Evolutionary conservation across 139 green algal species (phyloP).

Genomic region (Nannochloris sp.): DNA sequence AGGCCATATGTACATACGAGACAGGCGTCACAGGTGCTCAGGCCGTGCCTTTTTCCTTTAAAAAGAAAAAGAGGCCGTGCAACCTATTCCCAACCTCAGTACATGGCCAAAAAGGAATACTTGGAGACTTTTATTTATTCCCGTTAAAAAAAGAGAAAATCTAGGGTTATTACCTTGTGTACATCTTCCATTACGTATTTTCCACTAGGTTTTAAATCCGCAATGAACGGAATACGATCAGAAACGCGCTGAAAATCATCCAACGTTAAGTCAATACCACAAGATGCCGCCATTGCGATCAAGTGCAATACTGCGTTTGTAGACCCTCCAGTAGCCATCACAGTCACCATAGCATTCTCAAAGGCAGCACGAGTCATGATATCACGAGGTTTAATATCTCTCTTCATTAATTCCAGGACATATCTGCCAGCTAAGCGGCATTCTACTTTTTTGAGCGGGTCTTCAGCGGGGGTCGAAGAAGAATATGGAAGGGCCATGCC

Average conservation of each 20-base stretch:
- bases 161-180: constrained; percentile 65
- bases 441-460: constrained; percentile 91
- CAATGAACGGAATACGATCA: constrained; percentile 89
- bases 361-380: constrained; percentile 94
- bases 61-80: too few relatives aligned
- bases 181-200: constrained; percentile 99
- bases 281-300: constrained; percentile 69
- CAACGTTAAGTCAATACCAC: constrained; percentile 71
- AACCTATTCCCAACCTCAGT: too few relatives aligned
- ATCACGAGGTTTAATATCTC: constrained; percentile 89
- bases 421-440: constrained; percentile 81
- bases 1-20: too few relatives aligned
- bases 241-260: constrained; percentile 94
- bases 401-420: constrained; percentile 76
- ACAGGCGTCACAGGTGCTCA: too few relatives aligned
- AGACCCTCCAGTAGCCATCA: constrained; percentile 89
- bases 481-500: constrained; percentile 95
- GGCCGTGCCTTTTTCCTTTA: too few relatives aligned
- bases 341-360: constrained; percentile 91
- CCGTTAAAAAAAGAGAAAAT: background rate
- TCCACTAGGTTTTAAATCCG: constrained; percentile 92
- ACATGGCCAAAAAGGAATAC: too few relatives aligned
- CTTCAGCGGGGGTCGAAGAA: constrained; percentile 86
- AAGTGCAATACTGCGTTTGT: constrained; percentile 95
- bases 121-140: too few relatives aligned